These are phyloP conservation scores for Juncus inflexus DNA, from an alignment of 176 grass and related monocot species.

Conservation along the genomic window DNA sequence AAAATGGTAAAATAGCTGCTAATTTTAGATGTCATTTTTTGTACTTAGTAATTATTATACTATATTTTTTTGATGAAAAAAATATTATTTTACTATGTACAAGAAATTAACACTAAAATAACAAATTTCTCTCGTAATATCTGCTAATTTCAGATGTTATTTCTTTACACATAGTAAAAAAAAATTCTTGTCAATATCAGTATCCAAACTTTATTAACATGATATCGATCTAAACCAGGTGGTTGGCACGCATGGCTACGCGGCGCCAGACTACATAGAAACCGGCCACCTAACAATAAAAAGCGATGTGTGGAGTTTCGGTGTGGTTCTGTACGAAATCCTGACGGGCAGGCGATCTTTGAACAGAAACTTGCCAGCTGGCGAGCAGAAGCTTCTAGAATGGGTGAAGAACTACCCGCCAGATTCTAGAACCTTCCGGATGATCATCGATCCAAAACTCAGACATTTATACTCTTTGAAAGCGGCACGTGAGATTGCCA, in stretches of 20 bases:
- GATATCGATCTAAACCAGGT: constrained; percentile 35
- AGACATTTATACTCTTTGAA: constrained; percentile 56
- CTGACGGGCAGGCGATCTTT: constrained; percentile 73
- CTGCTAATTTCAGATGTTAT: not conserved
- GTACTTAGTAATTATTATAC: not conserved
- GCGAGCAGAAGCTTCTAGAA: constrained; percentile 79
- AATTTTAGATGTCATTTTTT: constrained; percentile 1
- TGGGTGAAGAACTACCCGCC: constrained; percentile 76
- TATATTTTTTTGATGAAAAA: not conserved
- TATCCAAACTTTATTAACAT: not conserved
- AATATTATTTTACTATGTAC: not conserved
- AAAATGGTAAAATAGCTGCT: too few species aligned
- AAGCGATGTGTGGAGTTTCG: constrained; percentile 95
- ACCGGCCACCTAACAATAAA: constrained; percentile 71
- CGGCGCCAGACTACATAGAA: constrained; percentile 88
- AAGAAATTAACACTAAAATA: not conserved
- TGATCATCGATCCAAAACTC: constrained; percentile 86
- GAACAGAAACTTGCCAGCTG: constrained; percentile 53
- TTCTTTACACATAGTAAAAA: too few species aligned
- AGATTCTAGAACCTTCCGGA: constrained; percentile 65
- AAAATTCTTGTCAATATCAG: too few species aligned
- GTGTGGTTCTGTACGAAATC: constrained; percentile 90
- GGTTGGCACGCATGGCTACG: constrained; percentile 88
- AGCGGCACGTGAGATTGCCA: constrained; percentile 70
- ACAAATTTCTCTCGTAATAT: not conserved